These are phyloP conservation scores for Pneumocystis jirovecii DNA, from an alignment of 1,139 yeast species.

Conservation along the genomic window DNA sequence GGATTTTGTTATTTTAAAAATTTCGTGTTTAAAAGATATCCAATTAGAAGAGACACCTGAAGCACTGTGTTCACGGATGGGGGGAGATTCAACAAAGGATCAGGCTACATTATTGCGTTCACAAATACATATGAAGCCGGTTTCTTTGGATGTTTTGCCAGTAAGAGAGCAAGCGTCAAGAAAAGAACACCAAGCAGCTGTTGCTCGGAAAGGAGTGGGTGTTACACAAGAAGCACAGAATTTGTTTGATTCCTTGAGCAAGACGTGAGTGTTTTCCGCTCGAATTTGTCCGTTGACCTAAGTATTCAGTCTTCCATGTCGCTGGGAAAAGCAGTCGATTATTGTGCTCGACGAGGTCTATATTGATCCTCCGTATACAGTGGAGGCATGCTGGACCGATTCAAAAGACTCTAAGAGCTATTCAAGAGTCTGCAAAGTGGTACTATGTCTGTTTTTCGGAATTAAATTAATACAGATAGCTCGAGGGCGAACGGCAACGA, in stretches of 20 bases:
- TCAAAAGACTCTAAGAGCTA: not conserved
- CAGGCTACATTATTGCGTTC: not conserved
- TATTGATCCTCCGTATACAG: constrained; percentile 1
- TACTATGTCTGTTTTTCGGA: not conserved
- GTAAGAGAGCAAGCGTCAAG: not conserved
- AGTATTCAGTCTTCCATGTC: not conserved
- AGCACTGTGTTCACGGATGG: not conserved
- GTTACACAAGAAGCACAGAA: not conserved
- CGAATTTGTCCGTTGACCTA: no score
- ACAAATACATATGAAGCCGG: not conserved
- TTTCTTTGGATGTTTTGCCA: not conserved
- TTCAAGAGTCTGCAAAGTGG: not conserved
- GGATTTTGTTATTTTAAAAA: not conserved
- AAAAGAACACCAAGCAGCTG: not conserved
- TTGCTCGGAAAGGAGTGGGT: not conserved
- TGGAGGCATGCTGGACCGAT: not conserved
- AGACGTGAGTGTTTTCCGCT: not conserved
- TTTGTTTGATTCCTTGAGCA: not conserved
- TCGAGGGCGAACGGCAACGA: not conserved
- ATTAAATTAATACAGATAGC: not conserved
- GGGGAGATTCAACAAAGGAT: not conserved
- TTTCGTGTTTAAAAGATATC: not conserved
- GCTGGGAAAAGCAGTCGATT: not conserved
- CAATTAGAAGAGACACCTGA: not conserved
- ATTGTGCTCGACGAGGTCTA: not conserved